These are phyloP conservation scores for Vachellia collinsii DNA, from an alignment of 306 rosid species.

Conservation along the genomic window DNA sequence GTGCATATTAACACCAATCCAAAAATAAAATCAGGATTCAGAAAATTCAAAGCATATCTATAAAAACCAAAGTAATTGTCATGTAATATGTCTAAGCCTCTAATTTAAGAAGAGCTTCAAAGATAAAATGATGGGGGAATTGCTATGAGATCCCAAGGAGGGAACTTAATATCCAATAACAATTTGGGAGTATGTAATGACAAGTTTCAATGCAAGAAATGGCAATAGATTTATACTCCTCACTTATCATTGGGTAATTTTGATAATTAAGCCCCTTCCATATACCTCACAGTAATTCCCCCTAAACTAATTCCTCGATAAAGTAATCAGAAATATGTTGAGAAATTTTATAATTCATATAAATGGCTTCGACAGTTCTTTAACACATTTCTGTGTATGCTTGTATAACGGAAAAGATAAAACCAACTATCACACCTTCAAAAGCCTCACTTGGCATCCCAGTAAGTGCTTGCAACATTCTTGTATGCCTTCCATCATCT, in stretches of 20 bases:
- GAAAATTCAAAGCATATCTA: background rate
- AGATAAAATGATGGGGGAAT: background rate
- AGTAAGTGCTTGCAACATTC: conserved; percentile 69
- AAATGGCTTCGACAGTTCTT: background rate
- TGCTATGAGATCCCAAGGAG: too few relatives aligned
- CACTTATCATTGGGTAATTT: too few relatives aligned
- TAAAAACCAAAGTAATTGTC: background rate
- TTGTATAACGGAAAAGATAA: conserved; percentile 16
- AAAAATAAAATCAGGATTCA: background rate
- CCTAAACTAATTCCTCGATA: background rate
- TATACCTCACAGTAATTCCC: too few relatives aligned
- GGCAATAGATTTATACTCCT: too few relatives aligned
- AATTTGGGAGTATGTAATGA: too few relatives aligned
- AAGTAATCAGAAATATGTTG: background rate
- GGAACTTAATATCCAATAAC: too few relatives aligned
- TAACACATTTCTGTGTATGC: background rate
- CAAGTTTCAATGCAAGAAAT: too few relatives aligned
- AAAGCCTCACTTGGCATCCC: conserved; percentile 68
- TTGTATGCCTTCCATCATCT: conserved; percentile 57
- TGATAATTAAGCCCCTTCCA: too few relatives aligned
- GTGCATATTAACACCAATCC: background rate
- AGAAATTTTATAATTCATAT: background rate
- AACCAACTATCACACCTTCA: conserved; percentile 51
- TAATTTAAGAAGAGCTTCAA: background rate
- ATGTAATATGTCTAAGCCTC: background rate